A percentile compares a stretch with the other conserved stretches of the same genome.
phyloP scores from a whole-genome alignment of 495 filamentous ascomycete species.

The Penicillium subrubescens region DNA sequence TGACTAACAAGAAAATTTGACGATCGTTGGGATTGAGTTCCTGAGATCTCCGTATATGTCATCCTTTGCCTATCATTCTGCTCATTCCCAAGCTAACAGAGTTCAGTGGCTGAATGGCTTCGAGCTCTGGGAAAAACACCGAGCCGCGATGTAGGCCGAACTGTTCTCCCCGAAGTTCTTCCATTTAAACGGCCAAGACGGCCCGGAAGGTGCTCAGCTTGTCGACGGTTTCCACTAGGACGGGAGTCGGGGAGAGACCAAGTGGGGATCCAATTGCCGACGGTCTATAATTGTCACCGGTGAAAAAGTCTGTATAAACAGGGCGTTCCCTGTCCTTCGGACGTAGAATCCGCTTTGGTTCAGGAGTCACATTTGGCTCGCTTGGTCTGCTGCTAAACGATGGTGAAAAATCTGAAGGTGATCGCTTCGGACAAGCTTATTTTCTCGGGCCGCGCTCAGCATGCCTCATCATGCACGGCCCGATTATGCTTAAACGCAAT shows the following conservation, averaged over 20 bases:
- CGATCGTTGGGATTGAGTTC: background rate
- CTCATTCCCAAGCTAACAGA: background rate
- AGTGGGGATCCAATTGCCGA: conserved; percentile 16
- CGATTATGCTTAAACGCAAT: background rate
- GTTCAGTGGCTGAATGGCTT: background rate
- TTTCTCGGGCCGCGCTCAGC: conserved; percentile 12
- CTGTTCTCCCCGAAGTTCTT: background rate
- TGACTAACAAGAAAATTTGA: background rate
- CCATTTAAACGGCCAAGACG: background rate
- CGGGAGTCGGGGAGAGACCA: conserved; percentile 7
- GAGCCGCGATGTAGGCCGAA: background rate
- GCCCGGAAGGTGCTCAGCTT: background rate
- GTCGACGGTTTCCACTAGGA: background rate
- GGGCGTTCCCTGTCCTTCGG: background rate
- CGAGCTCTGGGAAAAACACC: conserved; percentile 1
- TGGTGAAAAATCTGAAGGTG: background rate
- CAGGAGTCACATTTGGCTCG: background rate
- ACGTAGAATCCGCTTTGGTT: background rate
- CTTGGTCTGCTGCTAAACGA: background rate
- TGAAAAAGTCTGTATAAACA: conserved; percentile 8
- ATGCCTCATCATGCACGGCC: conserved; percentile 3
- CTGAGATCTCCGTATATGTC: background rate
- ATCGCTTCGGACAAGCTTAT: conserved; percentile 3
- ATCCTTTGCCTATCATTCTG: background rate
- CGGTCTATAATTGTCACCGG: conserved; percentile 15